phyloP scores from a whole-genome alignment of 1,284 basidiomycete species.

The Schizophyllum amplum region DNA sequence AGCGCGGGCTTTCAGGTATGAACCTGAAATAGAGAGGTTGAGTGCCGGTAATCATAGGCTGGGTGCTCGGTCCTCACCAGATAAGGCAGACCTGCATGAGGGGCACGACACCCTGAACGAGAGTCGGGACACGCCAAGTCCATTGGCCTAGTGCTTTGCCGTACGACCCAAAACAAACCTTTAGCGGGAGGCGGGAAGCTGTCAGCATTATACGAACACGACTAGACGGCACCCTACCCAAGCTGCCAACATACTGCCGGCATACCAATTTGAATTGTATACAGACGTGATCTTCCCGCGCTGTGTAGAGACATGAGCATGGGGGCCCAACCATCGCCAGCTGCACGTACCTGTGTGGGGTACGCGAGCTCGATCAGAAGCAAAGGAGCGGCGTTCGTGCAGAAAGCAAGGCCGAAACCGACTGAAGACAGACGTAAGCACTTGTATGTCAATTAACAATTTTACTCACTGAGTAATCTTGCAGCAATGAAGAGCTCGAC shows the following conservation, averaged over 20 bases:
- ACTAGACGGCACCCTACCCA: slow-evolving; percentile 30
- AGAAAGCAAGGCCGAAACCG: slow-evolving; percentile 57
- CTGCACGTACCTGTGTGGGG: slow-evolving; percentile 49
- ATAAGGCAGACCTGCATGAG: slow-evolving; percentile 47
- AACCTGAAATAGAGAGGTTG: slow-evolving; percentile 30
- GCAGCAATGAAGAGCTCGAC: slow-evolving; percentile 51
- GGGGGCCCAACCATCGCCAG: neutral
- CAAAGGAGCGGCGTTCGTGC: slow-evolving; percentile 52
- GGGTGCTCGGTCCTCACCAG: slow-evolving; percentile 34
- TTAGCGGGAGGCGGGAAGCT: slow-evolving; percentile 1
- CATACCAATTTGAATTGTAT: slow-evolving; percentile 59
- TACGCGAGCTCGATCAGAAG: slow-evolving; percentile 66
- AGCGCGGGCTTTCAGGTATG: slow-evolving; percentile 65
- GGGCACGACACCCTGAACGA: slow-evolving; percentile 61
- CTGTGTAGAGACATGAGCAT: slow-evolving; percentile 20
- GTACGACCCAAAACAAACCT: slow-evolving; percentile 50
- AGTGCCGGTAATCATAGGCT: neutral
- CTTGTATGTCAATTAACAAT: neutral
- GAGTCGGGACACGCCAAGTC: slow-evolving; percentile 63
- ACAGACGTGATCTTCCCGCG: slow-evolving; percentile 53
- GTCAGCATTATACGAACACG: too few species aligned
- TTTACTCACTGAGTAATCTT: slow-evolving; percentile 42
- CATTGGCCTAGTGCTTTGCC: slow-evolving; percentile 35
- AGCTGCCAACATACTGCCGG: slow-evolving; percentile 51
- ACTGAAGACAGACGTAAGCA: slow-evolving; percentile 27